Evolutionary conservation across 2,329 filamentous ascomycete genomes (phyloP).

Genomic region (Sarocladium kiliense): DNA sequence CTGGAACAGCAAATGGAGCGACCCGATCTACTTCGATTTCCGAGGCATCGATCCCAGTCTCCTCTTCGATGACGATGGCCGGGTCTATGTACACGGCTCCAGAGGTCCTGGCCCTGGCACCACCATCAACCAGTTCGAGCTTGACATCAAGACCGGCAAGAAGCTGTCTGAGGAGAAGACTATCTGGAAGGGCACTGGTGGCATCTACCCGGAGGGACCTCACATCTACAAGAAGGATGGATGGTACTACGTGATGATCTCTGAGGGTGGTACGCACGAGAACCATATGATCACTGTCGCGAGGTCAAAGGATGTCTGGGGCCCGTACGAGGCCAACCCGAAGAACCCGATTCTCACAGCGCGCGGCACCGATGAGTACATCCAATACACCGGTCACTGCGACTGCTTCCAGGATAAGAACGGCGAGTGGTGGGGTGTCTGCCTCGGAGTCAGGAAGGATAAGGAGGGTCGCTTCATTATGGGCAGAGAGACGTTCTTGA

Average conservation of each 20-base stretch:
- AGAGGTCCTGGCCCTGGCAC: slow-evolving; percentile 2
- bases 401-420: slow-evolving; percentile 48
- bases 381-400: slow-evolving; percentile 51
- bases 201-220: slow-evolving; percentile 14
- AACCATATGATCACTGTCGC: slow-evolving; percentile 45
- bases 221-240: slow-evolving; percentile 37
- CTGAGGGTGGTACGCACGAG: slow-evolving; percentile 46
- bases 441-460: slow-evolving; percentile 32
- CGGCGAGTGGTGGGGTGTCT: slow-evolving; percentile 36
- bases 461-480: slow-evolving; percentile 27
- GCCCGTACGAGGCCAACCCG: slow-evolving; percentile 38
- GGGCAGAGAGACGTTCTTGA: slow-evolving; percentile 38
- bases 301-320: slow-evolving; percentile 33
- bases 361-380: slow-evolving; percentile 36
- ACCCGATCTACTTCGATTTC: slow-evolving; percentile 28
- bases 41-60: slow-evolving; percentile 37
- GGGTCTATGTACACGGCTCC: slow-evolving; percentile 20
- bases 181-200: slow-evolving; percentile 15
- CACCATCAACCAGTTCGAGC: slow-evolving; percentile 17
- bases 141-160: slow-evolving; percentile 11
- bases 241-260: slow-evolving; percentile 48
- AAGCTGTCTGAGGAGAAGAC: slow-evolving; percentile 11
- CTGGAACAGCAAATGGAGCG: slow-evolving; percentile 16
- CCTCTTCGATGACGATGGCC: slow-evolving; percentile 29
- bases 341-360: slow-evolving; percentile 42